Conservation (phyloP, 371 early-diverging fungal species). For the Saksenaea oblongispora region DNA sequence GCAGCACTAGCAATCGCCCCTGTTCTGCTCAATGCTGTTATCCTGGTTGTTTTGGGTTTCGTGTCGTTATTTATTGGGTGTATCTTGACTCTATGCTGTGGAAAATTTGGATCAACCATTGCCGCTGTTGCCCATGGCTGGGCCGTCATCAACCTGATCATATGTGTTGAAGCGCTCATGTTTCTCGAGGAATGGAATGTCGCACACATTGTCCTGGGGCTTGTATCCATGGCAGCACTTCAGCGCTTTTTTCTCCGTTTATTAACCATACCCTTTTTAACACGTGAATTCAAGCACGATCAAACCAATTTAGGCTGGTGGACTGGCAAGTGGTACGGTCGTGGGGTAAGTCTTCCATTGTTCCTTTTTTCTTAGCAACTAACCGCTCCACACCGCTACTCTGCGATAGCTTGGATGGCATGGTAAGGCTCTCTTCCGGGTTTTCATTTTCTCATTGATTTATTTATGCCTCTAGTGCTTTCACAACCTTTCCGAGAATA, state of each 20-base stretch:
- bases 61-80: slow-evolving; percentile 73
- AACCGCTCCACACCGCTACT: background rate
- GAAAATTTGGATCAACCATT: slow-evolving; percentile 71
- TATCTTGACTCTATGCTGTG: slow-evolving; percentile 54
- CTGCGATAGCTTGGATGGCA: slow-evolving; percentile 59
- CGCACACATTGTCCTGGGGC: slow-evolving; percentile 63
- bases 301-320: slow-evolving; percentile 85
- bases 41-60: slow-evolving; percentile 62
- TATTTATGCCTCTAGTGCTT: background rate
- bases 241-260: slow-evolving; percentile 71
- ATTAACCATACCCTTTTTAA: slow-evolving; percentile 65
- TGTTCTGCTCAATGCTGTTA: slow-evolving; percentile 66
- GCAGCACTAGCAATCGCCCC: slow-evolving; percentile 69
- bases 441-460: background rate
- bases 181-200: slow-evolving; percentile 68
- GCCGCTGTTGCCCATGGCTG: slow-evolving; percentile 70
- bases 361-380: background rate
- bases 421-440: slow-evolving; percentile 15
- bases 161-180: slow-evolving; percentile 64
- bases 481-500: slow-evolving; percentile 60
- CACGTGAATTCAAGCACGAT: slow-evolving; percentile 76
- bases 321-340: slow-evolving; percentile 84
- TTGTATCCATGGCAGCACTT: slow-evolving; percentile 61
- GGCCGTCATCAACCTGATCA: slow-evolving; percentile 62
- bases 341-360: slow-evolving; percentile 45